A percentile compares a stretch with the other conserved stretches of the same genome.
Conservation (phyloP, 2,329 filamentous ascomycete species). For the Dactylella cylindrospora region DNA sequence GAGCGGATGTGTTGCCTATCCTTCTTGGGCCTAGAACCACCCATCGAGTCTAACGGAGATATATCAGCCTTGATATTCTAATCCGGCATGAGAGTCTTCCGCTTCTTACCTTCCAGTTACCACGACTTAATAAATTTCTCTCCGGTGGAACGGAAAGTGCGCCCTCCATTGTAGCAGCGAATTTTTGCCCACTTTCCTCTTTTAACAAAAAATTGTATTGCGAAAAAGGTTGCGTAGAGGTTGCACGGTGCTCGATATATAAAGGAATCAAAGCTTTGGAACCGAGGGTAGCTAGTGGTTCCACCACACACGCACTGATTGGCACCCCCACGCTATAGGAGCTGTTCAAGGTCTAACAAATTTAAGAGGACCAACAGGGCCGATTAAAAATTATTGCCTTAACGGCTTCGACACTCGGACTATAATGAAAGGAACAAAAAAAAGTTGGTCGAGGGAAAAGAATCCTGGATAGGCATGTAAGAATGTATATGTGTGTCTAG, state of each 20-base stretch:
- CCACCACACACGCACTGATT: conserved; percentile 20
- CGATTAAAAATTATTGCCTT: conserved; percentile 7
- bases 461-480: conserved; percentile 10
- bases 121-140: conserved; percentile 38
- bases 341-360: background rate
- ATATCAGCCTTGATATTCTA: too few species aligned
- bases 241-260: conserved; percentile 1
- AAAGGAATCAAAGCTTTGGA: too few species aligned
- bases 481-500: conserved; percentile 21
- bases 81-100: background rate
- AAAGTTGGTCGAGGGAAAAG: conserved; percentile 18
- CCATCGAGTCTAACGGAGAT: conserved; percentile 30
- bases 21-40: conserved; percentile 38
- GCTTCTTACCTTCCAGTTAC: conserved; percentile 40
- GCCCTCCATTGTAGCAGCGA: conserved; percentile 27
- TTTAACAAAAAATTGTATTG: background rate
- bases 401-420: too few species aligned
- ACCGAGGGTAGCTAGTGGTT: conserved; percentile 4
- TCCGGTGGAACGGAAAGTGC: conserved; percentile 38
- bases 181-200: too few species aligned
- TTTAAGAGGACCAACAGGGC: conserved; percentile 11
- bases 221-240: conserved; percentile 4
- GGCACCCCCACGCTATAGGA: conserved; percentile 17
- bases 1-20: conserved; percentile 43
- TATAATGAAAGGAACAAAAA: conserved; percentile 20